Evolutionary conservation across 129 eudicot species (phyloP).

Genomic region (Glebionis coronaria): DNA sequence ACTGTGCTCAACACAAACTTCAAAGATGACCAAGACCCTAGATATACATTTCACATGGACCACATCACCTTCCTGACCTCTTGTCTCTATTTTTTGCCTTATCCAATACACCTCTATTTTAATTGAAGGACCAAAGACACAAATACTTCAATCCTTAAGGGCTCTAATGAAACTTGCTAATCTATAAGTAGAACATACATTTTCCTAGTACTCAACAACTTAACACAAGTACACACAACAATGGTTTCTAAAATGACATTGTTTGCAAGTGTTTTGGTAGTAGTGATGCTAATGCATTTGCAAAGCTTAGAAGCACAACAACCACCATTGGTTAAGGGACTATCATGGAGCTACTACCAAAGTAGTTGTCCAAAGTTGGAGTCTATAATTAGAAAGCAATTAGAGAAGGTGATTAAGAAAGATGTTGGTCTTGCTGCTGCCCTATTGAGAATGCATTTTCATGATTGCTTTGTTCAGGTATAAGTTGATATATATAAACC

Average conservation of each 20-base stretch:
- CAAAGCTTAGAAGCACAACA: constrained; percentile 34
- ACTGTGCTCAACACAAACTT: constrained; percentile 6
- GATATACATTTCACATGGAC: not conserved
- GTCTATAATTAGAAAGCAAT: constrained; percentile 49
- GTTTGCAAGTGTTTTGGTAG: constrained; percentile 11
- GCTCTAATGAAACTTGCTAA: not conserved
- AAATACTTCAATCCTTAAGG: constrained; percentile 9
- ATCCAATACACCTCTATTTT: constrained; percentile 2
- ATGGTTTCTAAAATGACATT: constrained; percentile 23
- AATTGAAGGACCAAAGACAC: constrained; percentile 11
- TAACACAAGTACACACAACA: too few relatives aligned
- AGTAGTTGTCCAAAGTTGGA: constrained; percentile 58
- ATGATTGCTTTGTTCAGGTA: constrained; percentile 88
- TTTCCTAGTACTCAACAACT: not conserved
- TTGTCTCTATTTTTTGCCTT: not conserved
- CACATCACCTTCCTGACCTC: not conserved
- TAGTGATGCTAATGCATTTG: constrained; percentile 27
- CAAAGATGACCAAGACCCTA: not conserved
- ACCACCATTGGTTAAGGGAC: constrained; percentile 47
- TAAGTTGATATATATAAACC: not conserved
- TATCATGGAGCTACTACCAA: constrained; percentile 48
- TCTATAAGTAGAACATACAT: constrained; percentile 21
- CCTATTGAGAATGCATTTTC: constrained; percentile 71
- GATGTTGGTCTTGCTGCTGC: constrained; percentile 78
- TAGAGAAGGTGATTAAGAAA: constrained; percentile 45